A percentile compares a stretch with the other conserved stretches of the same genome.
phyloP scores from a whole-genome alignment of 768 basidiomycete genomes.

The Lactifluus hygrophoroides region DNA sequence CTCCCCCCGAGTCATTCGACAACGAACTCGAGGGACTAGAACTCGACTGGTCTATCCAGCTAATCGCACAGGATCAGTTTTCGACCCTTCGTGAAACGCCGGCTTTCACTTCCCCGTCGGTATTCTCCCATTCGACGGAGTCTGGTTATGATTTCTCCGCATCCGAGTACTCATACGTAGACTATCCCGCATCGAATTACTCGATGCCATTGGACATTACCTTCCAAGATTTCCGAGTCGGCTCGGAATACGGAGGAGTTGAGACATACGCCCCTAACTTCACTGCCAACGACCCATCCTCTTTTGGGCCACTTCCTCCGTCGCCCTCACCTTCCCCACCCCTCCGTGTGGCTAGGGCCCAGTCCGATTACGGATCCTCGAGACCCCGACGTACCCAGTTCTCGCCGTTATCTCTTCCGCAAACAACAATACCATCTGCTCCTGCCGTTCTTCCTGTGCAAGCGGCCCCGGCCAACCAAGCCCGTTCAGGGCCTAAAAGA shows the following conservation, averaged over 20 bases:
- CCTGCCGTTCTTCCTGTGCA: no score
- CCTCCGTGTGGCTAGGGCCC: conserved; percentile 19
- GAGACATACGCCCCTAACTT: conserved; percentile 7
- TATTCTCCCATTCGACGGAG: conserved; percentile 72
- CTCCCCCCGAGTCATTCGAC: conserved; percentile 77
- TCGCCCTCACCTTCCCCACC: conserved; percentile 13
- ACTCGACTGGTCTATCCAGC: conserved; percentile 49
- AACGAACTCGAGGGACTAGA: conserved; percentile 64
- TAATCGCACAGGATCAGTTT: conserved; percentile 57
- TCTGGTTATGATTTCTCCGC: conserved; percentile 63
- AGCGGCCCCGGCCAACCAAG: conserved; percentile 32
- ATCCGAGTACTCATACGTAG: conserved; percentile 41
- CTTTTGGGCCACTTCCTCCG: conserved; percentile 16
- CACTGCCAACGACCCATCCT: conserved; percentile 18
- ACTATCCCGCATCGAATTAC: conserved; percentile 37
- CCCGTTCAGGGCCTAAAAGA: conserved; percentile 54
- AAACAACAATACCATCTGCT: conserved; percentile 39
- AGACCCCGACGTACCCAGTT: conserved; percentile 24
- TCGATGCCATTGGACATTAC: conserved; percentile 52
- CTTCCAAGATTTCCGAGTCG: conserved; percentile 52
- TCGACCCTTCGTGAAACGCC: conserved; percentile 54
- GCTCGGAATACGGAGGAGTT: conserved; percentile 43
- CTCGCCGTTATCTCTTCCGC: conserved; percentile 36
- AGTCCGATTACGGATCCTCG: conserved; percentile 17
- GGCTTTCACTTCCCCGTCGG: conserved; percentile 63